Conservation (phyloP, 1,284 basidiomycete species). For the Boletus sp. region DNA sequence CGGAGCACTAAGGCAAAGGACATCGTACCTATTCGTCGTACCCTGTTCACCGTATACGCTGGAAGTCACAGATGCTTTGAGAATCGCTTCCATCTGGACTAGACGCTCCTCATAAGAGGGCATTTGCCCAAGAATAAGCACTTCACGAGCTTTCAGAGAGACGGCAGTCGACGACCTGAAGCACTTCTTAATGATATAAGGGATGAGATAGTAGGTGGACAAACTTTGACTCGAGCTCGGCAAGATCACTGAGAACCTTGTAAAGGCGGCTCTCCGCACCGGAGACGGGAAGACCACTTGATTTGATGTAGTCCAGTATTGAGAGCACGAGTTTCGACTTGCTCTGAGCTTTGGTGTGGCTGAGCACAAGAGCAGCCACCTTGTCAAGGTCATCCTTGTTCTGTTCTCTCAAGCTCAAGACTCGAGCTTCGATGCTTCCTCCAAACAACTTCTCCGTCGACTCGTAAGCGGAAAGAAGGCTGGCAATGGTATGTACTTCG, state of each 20-base stretch:
- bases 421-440: constrained; percentile 88
- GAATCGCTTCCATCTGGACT: constrained; percentile 91
- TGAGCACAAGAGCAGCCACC: constrained; percentile 85
- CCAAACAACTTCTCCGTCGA: constrained; percentile 92
- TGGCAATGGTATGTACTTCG: constrained; percentile 75
- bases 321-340: constrained; percentile 89
- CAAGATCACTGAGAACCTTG: constrained; percentile 75
- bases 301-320: constrained; percentile 88
- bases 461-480: constrained; percentile 73
- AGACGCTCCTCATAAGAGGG: constrained; percentile 95
- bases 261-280: constrained; percentile 69
- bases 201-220: constrained; percentile 25
- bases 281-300: constrained; percentile 68
- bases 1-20: background rate
- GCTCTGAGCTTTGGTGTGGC: constrained; percentile 93
- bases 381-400: constrained; percentile 91
- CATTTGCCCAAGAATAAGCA: constrained; percentile 93
- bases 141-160: constrained; percentile 95
- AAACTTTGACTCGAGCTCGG: constrained; percentile 83
- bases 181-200: constrained; percentile 5
- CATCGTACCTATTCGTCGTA: constrained; percentile 54
- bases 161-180: constrained; percentile 81
- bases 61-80: constrained; percentile 84
- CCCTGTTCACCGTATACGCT: constrained; percentile 88
- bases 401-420: constrained; percentile 88